Conservation (phyloP, 2,329 filamentous ascomycete species). For the Xylaria digitata region DNA sequence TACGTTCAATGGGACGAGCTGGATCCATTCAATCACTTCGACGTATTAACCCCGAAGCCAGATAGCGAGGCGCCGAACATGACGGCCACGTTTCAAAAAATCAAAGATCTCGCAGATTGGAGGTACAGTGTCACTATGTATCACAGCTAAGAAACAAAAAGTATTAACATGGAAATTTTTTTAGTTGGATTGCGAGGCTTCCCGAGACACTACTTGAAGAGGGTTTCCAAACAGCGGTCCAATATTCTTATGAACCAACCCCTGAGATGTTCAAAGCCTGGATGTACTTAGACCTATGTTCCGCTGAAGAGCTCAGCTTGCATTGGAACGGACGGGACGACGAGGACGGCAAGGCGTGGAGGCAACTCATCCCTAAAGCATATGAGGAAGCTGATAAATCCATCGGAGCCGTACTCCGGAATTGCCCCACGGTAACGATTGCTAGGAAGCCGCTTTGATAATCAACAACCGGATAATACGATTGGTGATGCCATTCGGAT, state of each 20-base stretch:
- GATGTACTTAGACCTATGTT: constrained; percentile 27
- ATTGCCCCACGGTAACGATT: constrained; percentile 28
- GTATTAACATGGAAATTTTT: neutral
- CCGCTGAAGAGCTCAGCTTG: constrained; percentile 25
- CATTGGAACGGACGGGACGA: constrained; percentile 17
- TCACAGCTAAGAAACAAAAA: neutral
- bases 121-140: constrained; percentile 12
- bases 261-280: constrained; percentile 26
- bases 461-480: neutral
- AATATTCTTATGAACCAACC: constrained; percentile 17
- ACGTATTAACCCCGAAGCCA: constrained; percentile 13
- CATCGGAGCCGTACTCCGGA: constrained; percentile 16
- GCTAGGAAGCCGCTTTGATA: constrained; percentile 30
- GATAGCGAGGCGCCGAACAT: constrained; percentile 17
- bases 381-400: constrained; percentile 20
- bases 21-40: constrained; percentile 29
- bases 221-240: constrained; percentile 23
- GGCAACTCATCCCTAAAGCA: constrained; percentile 20
- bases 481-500: too few species aligned
- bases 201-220: constrained; percentile 30
- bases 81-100: constrained; percentile 16
- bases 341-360: constrained; percentile 18
- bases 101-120: constrained; percentile 26
- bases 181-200: constrained; percentile 31
- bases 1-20: constrained; percentile 37